Evolutionary conservation across 192 early-diverging fungal species (phyloP).

Genomic region (Podila clonocystis): DNA sequence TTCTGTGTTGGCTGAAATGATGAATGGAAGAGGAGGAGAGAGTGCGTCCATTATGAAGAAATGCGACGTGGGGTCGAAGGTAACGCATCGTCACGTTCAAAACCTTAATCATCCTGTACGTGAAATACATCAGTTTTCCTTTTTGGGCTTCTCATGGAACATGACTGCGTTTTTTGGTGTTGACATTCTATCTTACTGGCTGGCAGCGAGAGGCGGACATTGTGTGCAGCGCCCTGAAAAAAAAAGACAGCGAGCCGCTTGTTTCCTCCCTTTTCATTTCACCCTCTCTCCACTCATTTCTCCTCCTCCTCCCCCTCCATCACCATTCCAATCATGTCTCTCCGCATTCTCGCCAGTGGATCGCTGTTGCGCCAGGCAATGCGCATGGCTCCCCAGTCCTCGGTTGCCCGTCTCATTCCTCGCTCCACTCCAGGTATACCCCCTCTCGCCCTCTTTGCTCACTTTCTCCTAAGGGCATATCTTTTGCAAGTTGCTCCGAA

Average conservation of each 20-base stretch:
- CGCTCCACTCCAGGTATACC: neutral
- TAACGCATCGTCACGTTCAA: neutral
- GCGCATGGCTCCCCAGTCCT: neutral
- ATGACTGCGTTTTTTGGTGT: constrained; percentile 1
- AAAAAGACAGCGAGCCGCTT: neutral
- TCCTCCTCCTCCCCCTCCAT: neutral
- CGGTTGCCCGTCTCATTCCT: neutral
- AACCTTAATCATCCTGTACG: neutral
- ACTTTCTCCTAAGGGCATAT: neutral
- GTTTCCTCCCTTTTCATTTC: neutral
- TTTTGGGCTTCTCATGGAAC: neutral
- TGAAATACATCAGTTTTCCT: neutral
- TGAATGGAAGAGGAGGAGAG: neutral
- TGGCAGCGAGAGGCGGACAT: too few relatives aligned
- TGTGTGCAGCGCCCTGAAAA: neutral
- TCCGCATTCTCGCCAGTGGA: neutral
- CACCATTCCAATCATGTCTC: neutral
- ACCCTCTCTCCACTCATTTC: neutral
- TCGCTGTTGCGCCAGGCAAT: neutral
- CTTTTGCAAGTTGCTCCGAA: neutral
- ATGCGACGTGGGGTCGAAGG: neutral
- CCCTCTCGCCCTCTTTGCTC: neutral
- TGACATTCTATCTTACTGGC: neutral
- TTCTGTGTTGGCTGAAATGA: neutral
- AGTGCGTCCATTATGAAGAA: neutral